phyloP scores from a whole-genome alignment of 1,284 basidiomycete species.

The Ganoderma multipileum region DNA sequence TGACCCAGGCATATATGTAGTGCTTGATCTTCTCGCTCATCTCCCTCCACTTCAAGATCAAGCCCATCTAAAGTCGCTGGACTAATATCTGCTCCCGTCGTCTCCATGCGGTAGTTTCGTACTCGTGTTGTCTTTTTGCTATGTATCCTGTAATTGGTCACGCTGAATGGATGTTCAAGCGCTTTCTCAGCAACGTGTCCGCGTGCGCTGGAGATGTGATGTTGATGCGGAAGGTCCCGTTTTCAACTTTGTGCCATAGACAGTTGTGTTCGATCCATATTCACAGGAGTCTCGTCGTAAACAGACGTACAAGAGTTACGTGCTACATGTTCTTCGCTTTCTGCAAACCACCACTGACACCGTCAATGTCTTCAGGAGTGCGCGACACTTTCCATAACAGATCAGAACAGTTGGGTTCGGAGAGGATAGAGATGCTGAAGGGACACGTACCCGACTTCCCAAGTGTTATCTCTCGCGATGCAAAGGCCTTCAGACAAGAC shows the following conservation, averaged over 20 bases:
- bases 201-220: not conserved
- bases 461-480: conserved; percentile 22
- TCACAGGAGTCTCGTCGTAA: not conserved
- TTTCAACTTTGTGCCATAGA: not conserved
- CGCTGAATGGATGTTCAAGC: not conserved
- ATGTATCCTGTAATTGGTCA: not conserved
- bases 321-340: not conserved
- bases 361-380: not conserved
- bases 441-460: conserved; percentile 33
- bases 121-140: not conserved
- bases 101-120: not conserved
- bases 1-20: conserved; percentile 49
- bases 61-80: conserved; percentile 76
- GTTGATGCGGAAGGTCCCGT: not conserved
- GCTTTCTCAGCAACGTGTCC: not conserved
- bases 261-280: not conserved
- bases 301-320: not conserved
- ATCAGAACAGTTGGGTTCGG: not conserved
- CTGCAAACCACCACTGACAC: not conserved
- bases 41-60: conserved; percentile 99
- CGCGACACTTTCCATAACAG: not conserved
- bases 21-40: conserved; percentile 98
- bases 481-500: conserved; percentile 33
- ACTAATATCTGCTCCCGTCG: not conserved
- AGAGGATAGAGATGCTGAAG: too few species aligned